These are phyloP conservation scores for Cornus suecica DNA, from an alignment of 148 eudicot genomes.

Conservation along the genomic window DNA sequence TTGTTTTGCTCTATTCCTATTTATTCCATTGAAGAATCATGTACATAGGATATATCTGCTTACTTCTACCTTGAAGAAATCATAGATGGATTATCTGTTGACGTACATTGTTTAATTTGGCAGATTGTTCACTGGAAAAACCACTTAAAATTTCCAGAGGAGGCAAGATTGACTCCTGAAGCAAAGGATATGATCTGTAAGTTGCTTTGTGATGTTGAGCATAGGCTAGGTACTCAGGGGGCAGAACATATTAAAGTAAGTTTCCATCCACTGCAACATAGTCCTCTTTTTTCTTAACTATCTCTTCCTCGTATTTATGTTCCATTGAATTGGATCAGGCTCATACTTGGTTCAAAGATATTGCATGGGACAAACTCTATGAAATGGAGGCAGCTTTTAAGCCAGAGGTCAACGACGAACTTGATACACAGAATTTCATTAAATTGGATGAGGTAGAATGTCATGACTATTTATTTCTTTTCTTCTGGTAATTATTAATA, in stretches of 20 bases:
- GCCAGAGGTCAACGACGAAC: conserved; percentile 50
- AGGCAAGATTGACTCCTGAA: conserved; percentile 43
- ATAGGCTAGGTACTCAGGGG: conserved; percentile 53
- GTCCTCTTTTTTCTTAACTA: background rate
- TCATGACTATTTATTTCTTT: conserved; percentile 1
- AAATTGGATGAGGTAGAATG: conserved; percentile 48
- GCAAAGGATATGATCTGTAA: conserved; percentile 57
- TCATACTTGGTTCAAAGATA: conserved; percentile 57
- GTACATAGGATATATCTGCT: background rate
- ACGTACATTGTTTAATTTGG: conserved; percentile 1
- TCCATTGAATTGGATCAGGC: conserved; percentile 30
- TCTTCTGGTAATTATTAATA: background rate
- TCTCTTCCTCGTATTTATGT: conserved; percentile 4
- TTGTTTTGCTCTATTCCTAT: background rate
- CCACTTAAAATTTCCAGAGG: conserved; percentile 52
- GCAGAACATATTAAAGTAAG: conserved; percentile 52
- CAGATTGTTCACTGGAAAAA: conserved; percentile 69
- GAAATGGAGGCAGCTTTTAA: conserved; percentile 57
- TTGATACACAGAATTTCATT: conserved; percentile 56
- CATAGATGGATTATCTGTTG: background rate
- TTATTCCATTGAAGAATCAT: background rate
- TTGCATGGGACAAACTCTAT: conserved; percentile 47
- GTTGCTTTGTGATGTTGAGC: conserved; percentile 56
- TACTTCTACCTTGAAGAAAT: background rate
- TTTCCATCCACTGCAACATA: background rate